Conservation (phyloP, 768 basidiomycete species). For the Fomitopsis pulvina region DNA sequence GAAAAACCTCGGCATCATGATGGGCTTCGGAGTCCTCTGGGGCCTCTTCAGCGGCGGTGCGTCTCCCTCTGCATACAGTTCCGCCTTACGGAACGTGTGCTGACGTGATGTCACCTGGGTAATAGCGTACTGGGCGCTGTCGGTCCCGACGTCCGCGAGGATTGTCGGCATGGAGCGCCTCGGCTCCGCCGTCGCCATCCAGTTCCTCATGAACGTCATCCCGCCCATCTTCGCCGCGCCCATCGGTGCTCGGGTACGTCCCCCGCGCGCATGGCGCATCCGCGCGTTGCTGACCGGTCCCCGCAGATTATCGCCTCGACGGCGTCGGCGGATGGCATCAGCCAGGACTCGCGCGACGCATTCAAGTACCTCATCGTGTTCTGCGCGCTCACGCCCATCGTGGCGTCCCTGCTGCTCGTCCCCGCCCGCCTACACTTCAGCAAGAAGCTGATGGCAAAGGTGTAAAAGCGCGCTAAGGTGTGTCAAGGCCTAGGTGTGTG, state of each 20-base stretch:
- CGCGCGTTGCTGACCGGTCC: too few relatives aligned
- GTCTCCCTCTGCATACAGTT: not conserved
- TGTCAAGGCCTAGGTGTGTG: too few relatives aligned
- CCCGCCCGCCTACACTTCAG: conserved; percentile 1
- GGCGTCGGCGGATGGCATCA: not conserved
- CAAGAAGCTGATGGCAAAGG: not conserved
- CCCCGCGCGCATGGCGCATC: too few relatives aligned
- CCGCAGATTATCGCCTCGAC: not conserved
- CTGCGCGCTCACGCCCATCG: not conserved
- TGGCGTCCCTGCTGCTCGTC: not conserved
- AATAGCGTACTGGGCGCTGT: conserved; percentile 1
- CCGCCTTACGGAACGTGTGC: too few relatives aligned
- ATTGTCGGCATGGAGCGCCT: conserved; percentile 4
- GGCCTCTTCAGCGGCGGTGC: conserved; percentile 3
- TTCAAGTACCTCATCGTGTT: not conserved
- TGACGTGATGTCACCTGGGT: too few relatives aligned
- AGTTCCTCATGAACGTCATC: conserved; percentile 5
- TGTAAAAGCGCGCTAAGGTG: too few relatives aligned
- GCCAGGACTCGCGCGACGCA: not conserved
- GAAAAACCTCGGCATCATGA: conserved; percentile 1
- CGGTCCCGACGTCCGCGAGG: conserved; percentile 1
- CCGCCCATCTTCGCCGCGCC: conserved; percentile 2
- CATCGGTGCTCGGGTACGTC: not conserved
- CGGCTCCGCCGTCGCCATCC: conserved; percentile 1
- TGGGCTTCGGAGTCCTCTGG: conserved; percentile 1